Conservation (phyloP, 1,284 basidiomycete species). For the Termitomyces sp. region DNA sequence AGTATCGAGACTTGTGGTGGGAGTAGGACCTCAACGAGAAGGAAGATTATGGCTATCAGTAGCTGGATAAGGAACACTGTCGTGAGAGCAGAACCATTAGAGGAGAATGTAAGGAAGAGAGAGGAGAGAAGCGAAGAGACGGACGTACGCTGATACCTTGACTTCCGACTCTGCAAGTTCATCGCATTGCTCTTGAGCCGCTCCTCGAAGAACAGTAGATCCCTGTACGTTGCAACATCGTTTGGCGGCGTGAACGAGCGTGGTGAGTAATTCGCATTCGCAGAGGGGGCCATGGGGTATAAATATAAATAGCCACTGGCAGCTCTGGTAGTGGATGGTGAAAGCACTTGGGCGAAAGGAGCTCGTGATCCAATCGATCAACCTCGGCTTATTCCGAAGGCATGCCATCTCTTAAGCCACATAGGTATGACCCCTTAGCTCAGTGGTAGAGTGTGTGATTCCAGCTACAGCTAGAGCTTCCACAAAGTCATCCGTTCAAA, state of each 20-base stretch:
- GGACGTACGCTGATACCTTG: conserved; percentile 76
- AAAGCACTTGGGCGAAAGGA: no score
- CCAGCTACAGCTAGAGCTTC: not conserved
- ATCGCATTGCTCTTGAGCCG: conserved; percentile 91
- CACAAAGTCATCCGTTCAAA: conserved; percentile 2
- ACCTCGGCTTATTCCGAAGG: no score
- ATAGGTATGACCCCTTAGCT: conserved; percentile 3
- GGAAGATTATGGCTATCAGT: conserved; percentile 61
- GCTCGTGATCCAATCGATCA: no score
- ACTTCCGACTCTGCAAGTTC: conserved; percentile 74
- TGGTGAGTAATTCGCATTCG: conserved; percentile 22
- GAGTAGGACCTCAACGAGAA: conserved; percentile 71
- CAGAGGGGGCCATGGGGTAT: conserved; percentile 26
- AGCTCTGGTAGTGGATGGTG: no score
- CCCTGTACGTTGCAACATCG: conserved; percentile 77
- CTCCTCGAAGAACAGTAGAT: conserved; percentile 93
- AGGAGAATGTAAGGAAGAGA: not conserved
- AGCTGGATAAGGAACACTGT: conserved; percentile 76
- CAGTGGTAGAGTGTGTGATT: conserved; percentile 3
- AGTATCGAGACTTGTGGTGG: conserved; percentile 57
- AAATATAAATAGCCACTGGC: no score
- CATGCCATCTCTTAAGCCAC: no score
- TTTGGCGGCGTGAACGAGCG: conserved; percentile 52
- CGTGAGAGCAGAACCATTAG: not conserved
- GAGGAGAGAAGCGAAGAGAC: conserved; percentile 25